Evolutionary conservation across 2,329 filamentous ascomycete genomes (phyloP).

Genomic region (Bertia moriformis): DNA sequence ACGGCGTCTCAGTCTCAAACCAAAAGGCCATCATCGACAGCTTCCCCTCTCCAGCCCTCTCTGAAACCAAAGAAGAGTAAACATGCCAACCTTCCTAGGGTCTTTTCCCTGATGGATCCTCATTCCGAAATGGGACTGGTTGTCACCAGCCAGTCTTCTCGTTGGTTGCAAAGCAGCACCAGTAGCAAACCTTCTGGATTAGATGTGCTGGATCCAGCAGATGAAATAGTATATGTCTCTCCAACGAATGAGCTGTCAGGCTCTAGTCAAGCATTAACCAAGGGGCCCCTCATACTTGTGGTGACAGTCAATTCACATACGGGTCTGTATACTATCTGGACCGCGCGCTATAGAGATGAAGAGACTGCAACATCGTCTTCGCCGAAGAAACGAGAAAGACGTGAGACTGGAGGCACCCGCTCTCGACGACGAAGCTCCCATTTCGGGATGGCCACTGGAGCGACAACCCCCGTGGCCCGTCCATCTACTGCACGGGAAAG

Average conservation of each 20-base stretch:
- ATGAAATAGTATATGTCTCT: conserved; percentile 76
- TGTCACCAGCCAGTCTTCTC: conserved; percentile 40
- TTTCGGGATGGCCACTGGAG: conserved; percentile 34
- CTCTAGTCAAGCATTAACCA: conserved; percentile 14
- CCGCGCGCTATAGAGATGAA: conserved; percentile 60
- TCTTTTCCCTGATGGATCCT: conserved; percentile 77
- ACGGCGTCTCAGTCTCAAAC: background rate
- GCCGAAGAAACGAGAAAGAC: conserved; percentile 30
- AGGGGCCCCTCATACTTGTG: conserved; percentile 51
- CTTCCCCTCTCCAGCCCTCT: background rate
- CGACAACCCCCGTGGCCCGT: conserved; percentile 52
- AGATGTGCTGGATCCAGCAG: conserved; percentile 54
- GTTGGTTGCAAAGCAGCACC: conserved; percentile 18
- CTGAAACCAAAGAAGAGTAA: background rate
- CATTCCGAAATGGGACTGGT: conserved; percentile 74
- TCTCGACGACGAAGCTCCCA: conserved; percentile 38
- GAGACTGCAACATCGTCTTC: conserved; percentile 33
- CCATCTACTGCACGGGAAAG: conserved; percentile 62
- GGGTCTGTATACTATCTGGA: conserved; percentile 73
- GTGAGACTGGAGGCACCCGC: conserved; percentile 29
- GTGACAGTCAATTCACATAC: conserved; percentile 69
- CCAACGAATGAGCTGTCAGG: conserved; percentile 36
- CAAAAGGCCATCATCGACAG: background rate
- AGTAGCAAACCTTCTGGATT: conserved; percentile 13
- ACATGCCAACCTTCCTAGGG: conserved; percentile 46